phyloP scores from a whole-genome alignment of 441 rosid genomes.

The Brassica balearica region DNA sequence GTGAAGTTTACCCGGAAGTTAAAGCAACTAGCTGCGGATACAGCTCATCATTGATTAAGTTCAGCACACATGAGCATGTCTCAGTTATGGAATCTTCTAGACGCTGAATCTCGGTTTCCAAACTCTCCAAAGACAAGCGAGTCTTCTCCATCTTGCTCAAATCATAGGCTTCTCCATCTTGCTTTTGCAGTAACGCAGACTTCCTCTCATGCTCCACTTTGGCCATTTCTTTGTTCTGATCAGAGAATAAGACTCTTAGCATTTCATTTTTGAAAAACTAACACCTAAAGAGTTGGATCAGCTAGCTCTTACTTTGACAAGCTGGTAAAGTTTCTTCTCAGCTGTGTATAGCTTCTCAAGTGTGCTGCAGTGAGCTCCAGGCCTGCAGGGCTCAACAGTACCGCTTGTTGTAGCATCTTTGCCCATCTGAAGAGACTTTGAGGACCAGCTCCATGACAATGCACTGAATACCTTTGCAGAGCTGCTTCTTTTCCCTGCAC shows the following conservation, averaged over 20 bases:
- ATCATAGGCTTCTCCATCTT: slow-evolving; percentile 70
- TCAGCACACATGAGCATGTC: slow-evolving; percentile 59
- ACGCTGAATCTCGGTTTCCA: slow-evolving; percentile 56
- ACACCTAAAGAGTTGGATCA: slow-evolving; percentile 34
- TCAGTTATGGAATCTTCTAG: slow-evolving; percentile 70
- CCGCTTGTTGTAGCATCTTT: slow-evolving; percentile 53
- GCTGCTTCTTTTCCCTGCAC: slow-evolving; percentile 82
- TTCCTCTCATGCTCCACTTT: slow-evolving; percentile 81
- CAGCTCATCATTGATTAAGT: slow-evolving; percentile 76
- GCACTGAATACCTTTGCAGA: slow-evolving; percentile 93
- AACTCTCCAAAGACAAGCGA: slow-evolving; percentile 61
- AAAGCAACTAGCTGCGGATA: slow-evolving; percentile 82
- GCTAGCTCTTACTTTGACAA: slow-evolving; percentile 65
- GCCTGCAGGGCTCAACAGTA: slow-evolving; percentile 72
- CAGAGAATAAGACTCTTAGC: slow-evolving; percentile 10
- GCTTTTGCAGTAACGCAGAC: slow-evolving; percentile 66
- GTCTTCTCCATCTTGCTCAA: slow-evolving; percentile 68
- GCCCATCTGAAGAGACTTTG: slow-evolving; percentile 65
- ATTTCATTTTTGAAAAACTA: slow-evolving; percentile 4
- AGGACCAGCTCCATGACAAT: slow-evolving; percentile 93
- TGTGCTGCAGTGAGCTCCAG: slow-evolving; percentile 87
- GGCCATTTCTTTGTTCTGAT: slow-evolving; percentile 78
- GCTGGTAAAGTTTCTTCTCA: slow-evolving; percentile 86
- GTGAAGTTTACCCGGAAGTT: slow-evolving; percentile 74
- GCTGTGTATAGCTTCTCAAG: slow-evolving; percentile 76